Evolutionary conservation across 768 basidiomycete genomes (phyloP).

Genomic region (Podaxis sp.): DNA sequence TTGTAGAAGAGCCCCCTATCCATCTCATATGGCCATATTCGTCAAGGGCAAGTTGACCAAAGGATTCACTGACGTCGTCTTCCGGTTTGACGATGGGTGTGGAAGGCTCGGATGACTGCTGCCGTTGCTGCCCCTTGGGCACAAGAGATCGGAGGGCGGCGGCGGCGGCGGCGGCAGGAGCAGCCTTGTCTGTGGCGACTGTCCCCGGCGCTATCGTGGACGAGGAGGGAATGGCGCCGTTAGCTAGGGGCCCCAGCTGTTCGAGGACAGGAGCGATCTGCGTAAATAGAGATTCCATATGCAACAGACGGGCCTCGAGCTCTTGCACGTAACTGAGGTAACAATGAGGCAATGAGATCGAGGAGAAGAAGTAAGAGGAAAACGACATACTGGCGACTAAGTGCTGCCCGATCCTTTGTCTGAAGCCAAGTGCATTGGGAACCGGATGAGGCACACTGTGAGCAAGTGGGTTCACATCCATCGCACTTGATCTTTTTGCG

Average conservation of each 20-base stretch:
- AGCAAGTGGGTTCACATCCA: constrained; percentile 83
- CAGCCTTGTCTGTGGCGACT: constrained; percentile 34
- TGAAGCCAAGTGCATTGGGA: constrained; percentile 88
- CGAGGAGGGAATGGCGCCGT: constrained; percentile 34
- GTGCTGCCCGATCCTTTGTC: constrained; percentile 86
- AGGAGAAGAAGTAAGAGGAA: background rate
- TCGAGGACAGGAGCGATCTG: constrained; percentile 81
- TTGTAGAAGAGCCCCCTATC: constrained; percentile 90
- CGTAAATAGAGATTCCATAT: constrained; percentile 85
- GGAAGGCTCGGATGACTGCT: constrained; percentile 38
- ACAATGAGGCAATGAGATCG: constrained; percentile 16
- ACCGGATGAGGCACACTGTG: constrained; percentile 73
- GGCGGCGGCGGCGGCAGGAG: constrained; percentile 35
- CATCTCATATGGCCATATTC: constrained; percentile 90
- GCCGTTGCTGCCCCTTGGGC: constrained; percentile 33
- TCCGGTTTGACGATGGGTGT: constrained; percentile 49
- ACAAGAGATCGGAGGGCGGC: constrained; percentile 35
- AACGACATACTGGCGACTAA: constrained; percentile 79
- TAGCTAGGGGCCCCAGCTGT: constrained; percentile 59
- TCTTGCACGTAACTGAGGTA: constrained; percentile 81
- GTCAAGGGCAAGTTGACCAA: constrained; percentile 85
- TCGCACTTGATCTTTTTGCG: constrained; percentile 95
- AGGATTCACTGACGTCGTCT: constrained; percentile 74
- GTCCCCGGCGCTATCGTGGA: constrained; percentile 30
- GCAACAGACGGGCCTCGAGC: constrained; percentile 81